Evolutionary conservation across 1,139 yeast species (phyloP), one percentile per base, ranked within the genome.

Genomic region (Geotrichum carabidarum): DNA sequence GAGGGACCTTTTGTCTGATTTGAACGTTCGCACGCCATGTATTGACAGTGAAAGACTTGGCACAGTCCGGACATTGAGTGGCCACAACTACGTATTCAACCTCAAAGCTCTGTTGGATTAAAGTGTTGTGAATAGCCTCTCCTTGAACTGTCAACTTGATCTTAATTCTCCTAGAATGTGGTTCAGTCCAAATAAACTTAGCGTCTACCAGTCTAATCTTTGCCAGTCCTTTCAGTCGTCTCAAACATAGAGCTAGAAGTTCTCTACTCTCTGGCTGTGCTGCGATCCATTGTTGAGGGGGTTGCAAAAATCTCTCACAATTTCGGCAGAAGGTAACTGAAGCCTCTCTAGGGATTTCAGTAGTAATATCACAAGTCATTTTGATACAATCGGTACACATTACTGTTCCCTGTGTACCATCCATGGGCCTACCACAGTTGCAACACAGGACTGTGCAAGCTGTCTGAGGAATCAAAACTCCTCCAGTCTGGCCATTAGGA

Each of bases 21-120:
- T 94, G 99, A 42, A 94, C 95, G 12, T 93, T 81, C 8, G 99
- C 96, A 73, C 94, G 84, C 99, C 99, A 93, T 15, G 98, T 93
- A 69, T 94, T 89, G 37, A 94, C 86, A 15, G 99, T 93, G 69
- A 86, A 93, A 1, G 95, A 85, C 71, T 89, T 89, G 53, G 98
- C 98, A 82, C 99, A 93, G 75, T 93, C 99, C 1, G 98, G 84
- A 78, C 99, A 93, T 75, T 93, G 99, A 84, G 90, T 89, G 37
- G 98, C 96, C 60, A 89, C 78, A 51, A 93, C 99, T 18, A 88
- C 84, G 66, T 86, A 93, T 66, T 93, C 98, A 15, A 93, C 97
- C 71, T 90, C 98, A 69, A 93, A 91, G 36, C 90, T 82, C 72
- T 94, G 99, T 70, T 94, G 98, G 45, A 91, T 83, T 62, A 93